A percentile compares a stretch with the other conserved stretches of the same genome.
These are phyloP conservation scores for Globisporangium cystogenes DNA, from an alignment of 352 stramenopile species.

Conservation along the genomic window DNA sequence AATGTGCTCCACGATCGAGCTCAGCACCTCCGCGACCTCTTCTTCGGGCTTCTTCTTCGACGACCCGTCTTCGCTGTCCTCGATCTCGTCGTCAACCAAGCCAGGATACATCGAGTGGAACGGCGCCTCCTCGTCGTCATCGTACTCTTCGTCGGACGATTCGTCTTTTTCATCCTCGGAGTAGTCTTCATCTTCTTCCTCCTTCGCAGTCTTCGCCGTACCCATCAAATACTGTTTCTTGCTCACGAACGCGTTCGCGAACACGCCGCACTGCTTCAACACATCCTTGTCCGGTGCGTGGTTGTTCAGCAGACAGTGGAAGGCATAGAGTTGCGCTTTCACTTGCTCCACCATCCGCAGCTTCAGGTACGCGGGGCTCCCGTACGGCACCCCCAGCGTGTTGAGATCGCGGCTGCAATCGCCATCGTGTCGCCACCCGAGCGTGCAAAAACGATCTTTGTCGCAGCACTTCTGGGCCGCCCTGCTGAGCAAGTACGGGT, in stretches of 20 bases:
- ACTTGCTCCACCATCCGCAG: constrained; percentile 84
- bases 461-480: constrained; percentile 55
- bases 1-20: constrained; percentile 77
- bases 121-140: constrained; percentile 45
- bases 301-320: constrained; percentile 86
- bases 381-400: constrained; percentile 57
- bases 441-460: constrained; percentile 83
- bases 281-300: constrained; percentile 82
- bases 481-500: constrained; percentile 50
- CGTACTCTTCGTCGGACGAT: constrained; percentile 56
- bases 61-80: constrained; percentile 23
- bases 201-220: constrained; percentile 32
- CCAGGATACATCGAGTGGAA: constrained; percentile 53
- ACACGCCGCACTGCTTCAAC: constrained; percentile 82
- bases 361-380: constrained; percentile 52
- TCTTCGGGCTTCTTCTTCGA: constrained; percentile 59
- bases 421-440: constrained; percentile 61
- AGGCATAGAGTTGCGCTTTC: constrained; percentile 84
- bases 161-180: constrained; percentile 62
- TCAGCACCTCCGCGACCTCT: constrained; percentile 70
- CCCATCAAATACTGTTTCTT: constrained; percentile 56
- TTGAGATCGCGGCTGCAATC: constrained; percentile 80
- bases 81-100: constrained; percentile 41
- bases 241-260: constrained; percentile 74
- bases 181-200: constrained; percentile 71